Evolutionary conservation across 495 filamentous ascomycete genomes (phyloP), one percentile per base, ranked within the genome.

Genomic region (Penicillium ochrochloron): DNA sequence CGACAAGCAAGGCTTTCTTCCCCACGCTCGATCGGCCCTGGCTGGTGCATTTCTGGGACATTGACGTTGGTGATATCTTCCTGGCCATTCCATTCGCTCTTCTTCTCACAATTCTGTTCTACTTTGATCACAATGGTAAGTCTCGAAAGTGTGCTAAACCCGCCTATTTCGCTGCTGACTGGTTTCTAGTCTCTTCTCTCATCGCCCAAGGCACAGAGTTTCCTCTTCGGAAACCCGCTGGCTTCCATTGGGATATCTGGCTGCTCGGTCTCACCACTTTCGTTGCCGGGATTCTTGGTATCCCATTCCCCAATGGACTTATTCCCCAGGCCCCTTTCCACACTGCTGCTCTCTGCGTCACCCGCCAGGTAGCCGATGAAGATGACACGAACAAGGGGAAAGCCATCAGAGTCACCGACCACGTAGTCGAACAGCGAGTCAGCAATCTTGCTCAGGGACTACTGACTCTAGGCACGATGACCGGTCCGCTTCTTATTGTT

Each of bases 201-300:
- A 96, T 94, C 52, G 93, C 93, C 9, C 94, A 97, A 76, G 94
- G 91, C 50, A 96, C 89, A 46, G 90, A 97, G 69, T 98, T 97
- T 70, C 94, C 94, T 2, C 85, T 97, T 23, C 84, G 84, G 14
- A 98, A 98, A 68, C 94, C 94, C 7, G 92, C 93, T 35, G 94
- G 94, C 11, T 97, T 97, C 74, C 94, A 97, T 80, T 97, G 93
- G 93, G 94, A 97, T 68, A 73, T 97, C 55, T 97, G 95, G 83
- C 87, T 97, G 31, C 87, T 97, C 2, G 94, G 94, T 15, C 78
- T 93, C 14, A 97, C 94, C 5, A 97, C 94, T 0, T 90, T 90
- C 59, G 76, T 97, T 19, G 89, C 89, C 17, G 94, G 94, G 8
- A 77, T 98, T 10, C 80, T 97, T 23, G 94, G 94, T 5, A 84